A percentile compares a stretch with the other conserved stretches of the same genome.
Conservation (phyloP, 306 rosid species). For the Cicer judaicum region DNA sequence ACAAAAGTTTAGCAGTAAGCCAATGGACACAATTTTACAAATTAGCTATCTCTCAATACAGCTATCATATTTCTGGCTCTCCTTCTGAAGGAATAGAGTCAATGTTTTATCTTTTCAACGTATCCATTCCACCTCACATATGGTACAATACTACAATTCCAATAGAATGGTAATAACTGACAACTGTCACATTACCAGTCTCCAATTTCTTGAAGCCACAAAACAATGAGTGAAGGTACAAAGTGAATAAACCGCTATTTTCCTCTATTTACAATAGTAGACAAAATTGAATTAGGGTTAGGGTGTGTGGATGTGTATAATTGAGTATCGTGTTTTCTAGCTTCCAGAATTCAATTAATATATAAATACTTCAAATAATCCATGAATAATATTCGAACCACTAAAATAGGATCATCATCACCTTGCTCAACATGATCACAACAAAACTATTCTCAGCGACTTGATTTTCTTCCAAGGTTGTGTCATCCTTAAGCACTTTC, state of each 20-base stretch:
- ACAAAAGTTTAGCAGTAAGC: slow-evolving; percentile 19
- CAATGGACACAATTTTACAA: slow-evolving; percentile 22
- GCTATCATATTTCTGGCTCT: slow-evolving; percentile 11
- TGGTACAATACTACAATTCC: slow-evolving; percentile 6
- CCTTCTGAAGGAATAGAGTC: neutral
- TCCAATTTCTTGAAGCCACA: neutral
- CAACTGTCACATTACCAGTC: neutral
- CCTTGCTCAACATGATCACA: slow-evolving; percentile 82
- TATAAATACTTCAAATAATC: neutral
- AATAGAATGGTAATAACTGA: neutral
- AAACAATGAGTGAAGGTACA: neutral
- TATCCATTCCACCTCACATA: slow-evolving; percentile 16
- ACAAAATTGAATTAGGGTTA: neutral
- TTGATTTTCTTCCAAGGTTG: slow-evolving; percentile 74
- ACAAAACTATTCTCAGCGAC: slow-evolving; percentile 77
- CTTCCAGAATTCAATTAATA: neutral
- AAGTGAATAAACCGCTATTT: neutral
- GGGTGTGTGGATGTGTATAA: neutral
- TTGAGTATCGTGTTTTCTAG: neutral
- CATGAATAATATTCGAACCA: neutral
- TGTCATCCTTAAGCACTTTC: slow-evolving; percentile 70
- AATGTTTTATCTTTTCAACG: neutral
- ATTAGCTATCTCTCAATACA: neutral
- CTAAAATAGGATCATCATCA: slow-evolving; percentile 34
- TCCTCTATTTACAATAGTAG: no score